Conservation (phyloP, 805 yeast species). For the Tetrapisispora fleetii region DNA sequence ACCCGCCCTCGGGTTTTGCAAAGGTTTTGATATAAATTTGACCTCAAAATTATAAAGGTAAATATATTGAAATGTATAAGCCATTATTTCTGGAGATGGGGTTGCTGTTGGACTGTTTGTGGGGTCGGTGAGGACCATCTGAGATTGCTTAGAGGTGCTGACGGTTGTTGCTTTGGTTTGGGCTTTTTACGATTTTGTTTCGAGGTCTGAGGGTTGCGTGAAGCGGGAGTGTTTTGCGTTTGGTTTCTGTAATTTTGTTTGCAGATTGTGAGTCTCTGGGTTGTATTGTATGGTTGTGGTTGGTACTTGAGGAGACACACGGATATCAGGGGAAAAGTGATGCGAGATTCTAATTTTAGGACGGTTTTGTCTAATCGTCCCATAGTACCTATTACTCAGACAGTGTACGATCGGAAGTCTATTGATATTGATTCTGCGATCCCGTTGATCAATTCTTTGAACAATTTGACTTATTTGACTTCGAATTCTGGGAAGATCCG, state of each 20-base stretch:
- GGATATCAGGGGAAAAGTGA: too few relatives aligned
- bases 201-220: too few relatives aligned
- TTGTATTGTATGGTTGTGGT: background rate
- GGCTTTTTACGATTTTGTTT: too few relatives aligned
- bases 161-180: too few relatives aligned
- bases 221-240: background rate
- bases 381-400: conserved; percentile 81
- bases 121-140: too few relatives aligned
- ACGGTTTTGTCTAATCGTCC: conserved; percentile 75
- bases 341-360: conserved; percentile 87
- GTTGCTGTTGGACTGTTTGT: too few relatives aligned
- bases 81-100: too few relatives aligned
- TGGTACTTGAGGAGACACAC: too few relatives aligned
- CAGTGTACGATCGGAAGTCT: conserved; percentile 86
- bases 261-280: background rate
- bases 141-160: too few relatives aligned
- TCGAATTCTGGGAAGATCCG: conserved; percentile 82
- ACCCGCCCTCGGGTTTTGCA: background rate
- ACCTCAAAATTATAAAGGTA: too few relatives aligned
- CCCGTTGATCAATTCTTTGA: conserved; percentile 84
- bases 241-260: background rate
- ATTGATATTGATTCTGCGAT: conserved; percentile 81
- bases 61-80: too few relatives aligned
- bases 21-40: too few relatives aligned
- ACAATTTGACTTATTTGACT: conserved; percentile 79